Evolutionary conservation across 495 filamentous ascomycete species (phyloP).

Genomic region (Trichocladium uniseriatum): DNA sequence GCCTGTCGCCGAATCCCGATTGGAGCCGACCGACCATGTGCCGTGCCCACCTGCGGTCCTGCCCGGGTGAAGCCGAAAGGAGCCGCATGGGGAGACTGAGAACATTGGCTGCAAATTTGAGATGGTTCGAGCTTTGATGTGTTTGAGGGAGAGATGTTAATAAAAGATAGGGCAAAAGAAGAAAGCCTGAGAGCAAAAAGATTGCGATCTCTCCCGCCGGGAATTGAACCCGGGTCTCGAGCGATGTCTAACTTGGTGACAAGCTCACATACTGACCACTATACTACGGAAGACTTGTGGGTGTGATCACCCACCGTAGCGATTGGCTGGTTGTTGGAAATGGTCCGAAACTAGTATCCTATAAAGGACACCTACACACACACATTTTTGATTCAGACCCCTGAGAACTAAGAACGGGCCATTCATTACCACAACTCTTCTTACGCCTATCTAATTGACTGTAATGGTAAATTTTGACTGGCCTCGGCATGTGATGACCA

Average conservation of each 20-base stretch:
- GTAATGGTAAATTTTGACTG: too few relatives aligned
- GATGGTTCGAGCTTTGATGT: too few relatives aligned
- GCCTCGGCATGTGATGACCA: too few relatives aligned
- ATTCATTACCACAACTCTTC: too few relatives aligned
- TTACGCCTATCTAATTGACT: too few relatives aligned
- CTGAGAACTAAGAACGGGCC: too few relatives aligned
- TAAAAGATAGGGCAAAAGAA: too few relatives aligned
- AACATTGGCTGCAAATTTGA: too few relatives aligned
- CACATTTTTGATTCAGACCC: too few relatives aligned
- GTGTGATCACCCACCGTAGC: constrained; percentile 20
- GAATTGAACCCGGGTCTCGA: constrained; percentile 28
- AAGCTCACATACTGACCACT: constrained; percentile 28
- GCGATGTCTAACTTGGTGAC: constrained; percentile 15
- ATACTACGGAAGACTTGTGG: constrained; percentile 25
- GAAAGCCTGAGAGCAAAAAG: constrained; percentile 1
- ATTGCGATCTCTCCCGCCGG: constrained; percentile 21
- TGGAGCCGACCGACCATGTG: neutral
- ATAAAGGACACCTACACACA: too few relatives aligned
- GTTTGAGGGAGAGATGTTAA: neutral
- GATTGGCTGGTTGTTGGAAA: constrained; percentile 4
- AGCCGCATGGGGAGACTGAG: too few relatives aligned
- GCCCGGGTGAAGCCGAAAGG: too few relatives aligned
- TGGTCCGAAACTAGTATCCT: neutral
- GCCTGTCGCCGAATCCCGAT: constrained; percentile 13
- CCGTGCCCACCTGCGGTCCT: neutral